These are phyloP conservation scores for Albophoma yamanashiensis DNA, from an alignment of 2,329 filamentous ascomycete genomes.

Conservation along the genomic window DNA sequence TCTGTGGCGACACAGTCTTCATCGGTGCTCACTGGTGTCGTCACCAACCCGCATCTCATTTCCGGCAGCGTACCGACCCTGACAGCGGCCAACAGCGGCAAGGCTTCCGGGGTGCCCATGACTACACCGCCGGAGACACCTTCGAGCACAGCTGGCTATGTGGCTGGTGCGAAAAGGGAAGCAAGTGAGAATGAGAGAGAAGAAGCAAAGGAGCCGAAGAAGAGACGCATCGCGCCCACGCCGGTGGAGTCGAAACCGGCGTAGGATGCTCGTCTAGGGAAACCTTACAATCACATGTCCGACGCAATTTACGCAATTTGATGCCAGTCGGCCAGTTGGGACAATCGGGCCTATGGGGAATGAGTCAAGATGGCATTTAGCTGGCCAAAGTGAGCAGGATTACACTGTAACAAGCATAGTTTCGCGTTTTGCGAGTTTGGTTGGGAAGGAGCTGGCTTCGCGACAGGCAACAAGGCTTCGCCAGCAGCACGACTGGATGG, in stretches of 20 bases:
- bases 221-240: slow-evolving; percentile 60
- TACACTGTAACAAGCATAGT: slow-evolving; percentile 15
- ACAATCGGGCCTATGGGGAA: background rate
- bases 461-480: background rate
- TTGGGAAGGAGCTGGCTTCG: background rate
- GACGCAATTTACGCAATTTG: background rate
- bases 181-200: slow-evolving; percentile 44
- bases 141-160: slow-evolving; percentile 22
- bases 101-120: slow-evolving; percentile 56
- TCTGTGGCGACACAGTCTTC: slow-evolving; percentile 61
- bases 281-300: background rate
- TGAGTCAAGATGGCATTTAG: background rate
- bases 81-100: slow-evolving; percentile 60
- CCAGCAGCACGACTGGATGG: background rate
- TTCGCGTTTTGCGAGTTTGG: slow-evolving; percentile 18
- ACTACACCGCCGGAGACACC: slow-evolving; percentile 90
- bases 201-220: slow-evolving; percentile 48
- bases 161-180: slow-evolving; percentile 43
- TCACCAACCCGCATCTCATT: slow-evolving; percentile 71
- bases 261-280: background rate
- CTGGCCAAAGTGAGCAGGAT: slow-evolving; percentile 3
- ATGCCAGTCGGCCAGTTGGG: background rate
- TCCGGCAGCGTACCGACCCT: slow-evolving; percentile 68
- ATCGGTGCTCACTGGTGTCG: slow-evolving; percentile 36
- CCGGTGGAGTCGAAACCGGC: slow-evolving; percentile 29